These are phyloP conservation scores for Geosmithia flava DNA, from an alignment of 2,329 filamentous ascomycete genomes.

Conservation along the genomic window DNA sequence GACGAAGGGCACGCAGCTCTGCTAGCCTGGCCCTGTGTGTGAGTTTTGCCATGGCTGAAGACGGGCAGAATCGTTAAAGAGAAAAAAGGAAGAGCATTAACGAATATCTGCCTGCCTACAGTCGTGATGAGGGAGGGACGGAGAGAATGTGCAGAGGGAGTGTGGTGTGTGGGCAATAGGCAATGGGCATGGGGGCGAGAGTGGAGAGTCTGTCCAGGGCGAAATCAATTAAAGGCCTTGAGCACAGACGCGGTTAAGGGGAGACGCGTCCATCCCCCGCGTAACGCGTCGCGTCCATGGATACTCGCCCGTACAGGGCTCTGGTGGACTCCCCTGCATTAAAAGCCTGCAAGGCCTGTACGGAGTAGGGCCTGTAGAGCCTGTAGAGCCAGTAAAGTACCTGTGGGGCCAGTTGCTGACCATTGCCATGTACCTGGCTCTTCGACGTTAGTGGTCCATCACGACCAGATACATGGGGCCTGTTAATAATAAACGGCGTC, in stretches of 20 bases:
- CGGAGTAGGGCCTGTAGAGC: no score
- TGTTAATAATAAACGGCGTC: no score
- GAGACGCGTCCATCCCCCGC: conserved; percentile 2
- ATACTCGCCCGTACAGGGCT: background rate
- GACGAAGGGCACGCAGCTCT: conserved; percentile 72
- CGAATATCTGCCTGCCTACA: background rate
- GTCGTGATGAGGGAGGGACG: background rate
- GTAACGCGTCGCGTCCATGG: conserved; percentile 4
- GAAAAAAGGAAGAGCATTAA: background rate
- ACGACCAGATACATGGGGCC: no score
- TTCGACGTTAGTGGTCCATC: no score
- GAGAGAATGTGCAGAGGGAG: background rate
- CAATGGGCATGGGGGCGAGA: background rate
- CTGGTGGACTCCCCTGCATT: no score
- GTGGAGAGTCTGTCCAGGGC: background rate
- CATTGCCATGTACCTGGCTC: no score
- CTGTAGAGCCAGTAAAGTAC: no score
- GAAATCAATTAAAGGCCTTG: conserved; percentile 1
- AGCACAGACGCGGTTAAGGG: background rate
- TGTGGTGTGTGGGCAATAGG: background rate
- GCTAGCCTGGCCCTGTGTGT: conserved; percentile 45
- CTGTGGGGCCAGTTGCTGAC: no score
- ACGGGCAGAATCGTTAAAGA: background rate
- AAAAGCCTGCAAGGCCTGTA: no score
- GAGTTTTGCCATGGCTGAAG: conserved; percentile 20